These are phyloP conservation scores for Peniophora sp. DNA, from an alignment of 1,284 basidiomycete species.

Conservation along the genomic window DNA sequence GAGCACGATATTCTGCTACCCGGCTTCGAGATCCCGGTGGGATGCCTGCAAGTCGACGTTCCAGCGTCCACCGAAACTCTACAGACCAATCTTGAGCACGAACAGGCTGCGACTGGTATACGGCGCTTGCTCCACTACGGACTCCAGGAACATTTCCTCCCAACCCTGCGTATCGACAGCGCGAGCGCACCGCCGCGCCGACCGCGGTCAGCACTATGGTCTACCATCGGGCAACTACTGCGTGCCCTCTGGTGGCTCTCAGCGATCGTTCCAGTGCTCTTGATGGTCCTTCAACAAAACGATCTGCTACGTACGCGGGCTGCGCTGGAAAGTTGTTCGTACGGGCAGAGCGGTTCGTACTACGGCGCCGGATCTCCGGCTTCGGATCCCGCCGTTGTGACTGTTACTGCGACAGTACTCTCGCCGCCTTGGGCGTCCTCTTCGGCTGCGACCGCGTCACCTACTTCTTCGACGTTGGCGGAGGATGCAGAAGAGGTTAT, in stretches of 20 bases:
- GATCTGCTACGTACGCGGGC: constrained; percentile 30
- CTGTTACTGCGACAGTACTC: constrained; percentile 3
- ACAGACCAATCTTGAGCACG: constrained; percentile 34
- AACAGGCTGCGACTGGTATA: constrained; percentile 24
- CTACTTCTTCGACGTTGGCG: not conserved
- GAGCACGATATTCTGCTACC: constrained; percentile 51
- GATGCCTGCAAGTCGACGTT: constrained; percentile 53
- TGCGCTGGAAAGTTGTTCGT: constrained; percentile 21
- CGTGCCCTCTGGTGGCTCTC: not conserved
- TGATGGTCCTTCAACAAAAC: constrained; percentile 14
- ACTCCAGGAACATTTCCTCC: constrained; percentile 47
- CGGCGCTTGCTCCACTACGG: constrained; percentile 46
- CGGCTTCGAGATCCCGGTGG: constrained; percentile 58
- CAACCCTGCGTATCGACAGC: constrained; percentile 27
- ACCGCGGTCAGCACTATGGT: constrained; percentile 1
- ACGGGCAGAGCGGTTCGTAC: not conserved
- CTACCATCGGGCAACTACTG: not conserved
- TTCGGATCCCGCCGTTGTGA: not conserved
- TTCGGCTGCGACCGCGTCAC: not conserved
- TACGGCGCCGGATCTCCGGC: not conserved
- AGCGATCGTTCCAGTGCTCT: constrained; percentile 5
- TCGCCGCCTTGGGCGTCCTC: not conserved
- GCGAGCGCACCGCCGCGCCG: constrained; percentile 1
- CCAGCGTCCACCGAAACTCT: constrained; percentile 39
- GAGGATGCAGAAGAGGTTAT: constrained; percentile 1